These are phyloP conservation scores for Aspergillus fructus DNA, from an alignment of 2,329 filamentous ascomycete species.

Conservation along the genomic window DNA sequence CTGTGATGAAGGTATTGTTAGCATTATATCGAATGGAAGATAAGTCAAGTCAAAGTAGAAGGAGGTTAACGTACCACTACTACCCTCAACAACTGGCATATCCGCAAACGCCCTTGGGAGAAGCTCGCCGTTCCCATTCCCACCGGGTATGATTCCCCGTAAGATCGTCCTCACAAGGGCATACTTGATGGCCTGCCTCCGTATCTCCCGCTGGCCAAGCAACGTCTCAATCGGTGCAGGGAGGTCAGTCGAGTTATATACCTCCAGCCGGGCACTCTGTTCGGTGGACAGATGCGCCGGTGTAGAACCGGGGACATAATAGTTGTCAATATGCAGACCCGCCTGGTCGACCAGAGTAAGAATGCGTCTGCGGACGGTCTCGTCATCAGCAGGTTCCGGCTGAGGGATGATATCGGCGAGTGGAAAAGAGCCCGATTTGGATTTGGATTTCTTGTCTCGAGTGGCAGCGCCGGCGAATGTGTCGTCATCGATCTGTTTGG, in stretches of 20 bases:
- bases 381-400: constrained; percentile 28
- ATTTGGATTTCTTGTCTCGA: background rate
- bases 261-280: constrained; percentile 1
- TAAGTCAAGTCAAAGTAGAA: no score
- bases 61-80: background rate
- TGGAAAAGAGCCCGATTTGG: background rate
- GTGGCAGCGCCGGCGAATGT: background rate
- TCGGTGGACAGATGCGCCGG: constrained; percentile 3
- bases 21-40: background rate
- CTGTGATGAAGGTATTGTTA: background rate
- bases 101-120: constrained; percentile 10
- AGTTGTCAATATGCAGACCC: constrained; percentile 38
- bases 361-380: constrained; percentile 23
- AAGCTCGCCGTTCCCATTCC: background rate
- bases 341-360: constrained; percentile 35
- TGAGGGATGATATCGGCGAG: constrained; percentile 22
- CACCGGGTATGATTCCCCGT: constrained; percentile 16
- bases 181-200: constrained; percentile 23
- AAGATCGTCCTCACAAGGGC: constrained; percentile 20
- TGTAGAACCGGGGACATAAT: constrained; percentile 22
- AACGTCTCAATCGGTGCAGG: constrained; percentile 16
- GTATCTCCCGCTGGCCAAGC: constrained; percentile 13
- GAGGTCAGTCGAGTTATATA: constrained; percentile 23
- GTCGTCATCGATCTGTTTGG: no score
- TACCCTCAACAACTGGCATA: background rate